Base-by-base conservation (phyloP, 371 early-diverging fungal species). In the Encephalitozoon romaleae region DNA sequence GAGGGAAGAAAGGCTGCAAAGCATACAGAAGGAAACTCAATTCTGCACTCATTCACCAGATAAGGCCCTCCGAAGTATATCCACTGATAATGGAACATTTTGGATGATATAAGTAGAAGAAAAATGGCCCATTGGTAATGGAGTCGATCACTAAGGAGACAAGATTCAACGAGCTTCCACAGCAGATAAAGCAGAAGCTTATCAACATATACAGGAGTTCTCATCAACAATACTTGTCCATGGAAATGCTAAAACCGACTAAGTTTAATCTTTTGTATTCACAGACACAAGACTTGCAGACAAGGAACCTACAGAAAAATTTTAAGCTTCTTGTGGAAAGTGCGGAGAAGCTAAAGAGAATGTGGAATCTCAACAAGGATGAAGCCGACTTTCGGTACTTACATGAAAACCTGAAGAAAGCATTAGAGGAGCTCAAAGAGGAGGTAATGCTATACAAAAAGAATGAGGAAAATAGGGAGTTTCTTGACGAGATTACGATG, bases 1-100 rank as follows among this genome's bases (percentile, higher is more conserved):
- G 18, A 43, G 81, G 78, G 28, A 65, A 70, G 34, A 69, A 49
- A 63, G 81, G 81, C n/a, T 77, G 74, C 51, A 81, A 81, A 45
- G 68, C 63, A 34, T 81, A 69, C 39, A 81, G 77, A 74, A 66
- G 42, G 49, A 53, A 32, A n/a, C 55, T 81, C 18, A 49, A 69
- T 8, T 54, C 32, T 18, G 1, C 69, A 25, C 51, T 74, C 1
- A 28, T 64, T 23, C 6, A 67, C 12, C 70, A 47, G 59, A n/a
- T 21, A 55, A 41, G 9, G n/a, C 25, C 52, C 21, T n/a, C 21
- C 2, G 28, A 59, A 34, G 59, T 21, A 34, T 59, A 32, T n/a
- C 15, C 1, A 6, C 30, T 30, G 32, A 34, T 59, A 34, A 18
- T 34, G 15, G 38, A 59, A 34, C 21, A 18, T 59, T 11, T 28